A percentile compares a stretch with the other conserved stretches of the same genome.
Conservation (phyloP, 768 basidiomycete species). For the Psilocybe cyanescens region DNA sequence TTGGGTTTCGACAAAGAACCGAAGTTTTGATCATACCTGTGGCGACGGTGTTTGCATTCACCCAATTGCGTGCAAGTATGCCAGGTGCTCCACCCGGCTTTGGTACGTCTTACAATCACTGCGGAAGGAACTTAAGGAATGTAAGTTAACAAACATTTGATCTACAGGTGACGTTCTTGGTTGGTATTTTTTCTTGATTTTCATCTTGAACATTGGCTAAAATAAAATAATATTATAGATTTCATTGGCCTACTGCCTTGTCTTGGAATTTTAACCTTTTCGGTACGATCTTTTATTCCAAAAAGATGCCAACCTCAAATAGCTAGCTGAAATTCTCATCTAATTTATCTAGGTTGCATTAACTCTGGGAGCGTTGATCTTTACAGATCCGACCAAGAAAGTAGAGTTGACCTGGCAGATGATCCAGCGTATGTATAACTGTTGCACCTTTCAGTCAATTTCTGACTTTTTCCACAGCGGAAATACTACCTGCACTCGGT, state of each 20-base stretch:
- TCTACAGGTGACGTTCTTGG: background rate
- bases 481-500: background rate
- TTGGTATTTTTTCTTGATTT: background rate
- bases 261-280: constrained; percentile 21
- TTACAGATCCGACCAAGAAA: constrained; percentile 18
- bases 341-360: constrained; percentile 15
- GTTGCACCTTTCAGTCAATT: background rate
- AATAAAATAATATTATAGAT: constrained; percentile 8
- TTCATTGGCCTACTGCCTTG: constrained; percentile 26
- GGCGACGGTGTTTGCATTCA: constrained; percentile 26
- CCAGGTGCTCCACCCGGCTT: constrained; percentile 26
- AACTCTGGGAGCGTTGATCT: constrained; percentile 21
- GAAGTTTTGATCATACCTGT: constrained; percentile 25
- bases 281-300: constrained; percentile 10
- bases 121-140: background rate
- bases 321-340: background rate
- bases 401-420: constrained; percentile 16
- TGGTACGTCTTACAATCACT: constrained; percentile 17
- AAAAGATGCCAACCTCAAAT: too few species aligned
- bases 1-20: constrained; percentile 21
- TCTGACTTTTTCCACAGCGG: background rate
- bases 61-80: constrained; percentile 25
- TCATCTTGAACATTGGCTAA: background rate
- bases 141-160: background rate
- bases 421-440: constrained; percentile 12